phyloP scores from a whole-genome alignment of 2,329 filamentous ascomycete genomes.

The Colletotrichum paranaense region DNA sequence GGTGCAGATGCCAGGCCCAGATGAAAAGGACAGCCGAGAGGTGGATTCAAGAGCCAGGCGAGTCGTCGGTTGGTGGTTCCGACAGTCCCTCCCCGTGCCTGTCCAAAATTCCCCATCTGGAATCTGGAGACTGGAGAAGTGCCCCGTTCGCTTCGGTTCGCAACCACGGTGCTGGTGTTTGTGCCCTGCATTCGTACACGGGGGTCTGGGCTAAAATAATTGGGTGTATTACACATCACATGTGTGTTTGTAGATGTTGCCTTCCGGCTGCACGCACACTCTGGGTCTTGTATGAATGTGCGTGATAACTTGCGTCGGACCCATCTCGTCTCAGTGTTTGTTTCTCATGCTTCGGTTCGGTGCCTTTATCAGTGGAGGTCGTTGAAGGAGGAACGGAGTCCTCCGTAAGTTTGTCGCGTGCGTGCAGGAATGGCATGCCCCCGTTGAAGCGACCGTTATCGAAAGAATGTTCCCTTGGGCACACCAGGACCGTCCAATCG shows the following conservation, averaged over 20 bases:
- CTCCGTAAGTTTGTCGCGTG: slow-evolving; percentile 26
- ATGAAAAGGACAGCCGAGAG: not conserved
- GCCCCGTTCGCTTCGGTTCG: slow-evolving; percentile 4
- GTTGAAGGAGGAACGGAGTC: slow-evolving; percentile 21
- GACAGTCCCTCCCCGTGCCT: not conserved
- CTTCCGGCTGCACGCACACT: not conserved
- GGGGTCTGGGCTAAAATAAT: not conserved
- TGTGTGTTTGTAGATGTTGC: not conserved
- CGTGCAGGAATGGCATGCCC: not conserved
- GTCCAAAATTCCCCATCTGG: not conserved
- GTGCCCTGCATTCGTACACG: slow-evolving; percentile 22
- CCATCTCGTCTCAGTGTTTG: not conserved
- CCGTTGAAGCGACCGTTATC: not conserved
- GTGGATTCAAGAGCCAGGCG: not conserved
- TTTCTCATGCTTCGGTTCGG: not conserved
- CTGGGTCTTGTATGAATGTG: not conserved
- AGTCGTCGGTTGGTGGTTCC: slow-evolving; percentile 5
- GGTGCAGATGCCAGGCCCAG: not conserved
- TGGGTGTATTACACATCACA: not conserved
- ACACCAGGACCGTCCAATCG: slow-evolving; percentile 16
- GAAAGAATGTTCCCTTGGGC: slow-evolving; percentile 13
- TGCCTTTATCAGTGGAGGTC: slow-evolving; percentile 24
- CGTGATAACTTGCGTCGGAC: slow-evolving; percentile 12
- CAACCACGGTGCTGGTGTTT: slow-evolving; percentile 14
- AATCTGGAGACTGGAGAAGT: slow-evolving; percentile 15